Base-by-base conservation (phyloP, 2,329 filamentous ascomycete genomes). In the Sclerotinia borealis region DNA sequence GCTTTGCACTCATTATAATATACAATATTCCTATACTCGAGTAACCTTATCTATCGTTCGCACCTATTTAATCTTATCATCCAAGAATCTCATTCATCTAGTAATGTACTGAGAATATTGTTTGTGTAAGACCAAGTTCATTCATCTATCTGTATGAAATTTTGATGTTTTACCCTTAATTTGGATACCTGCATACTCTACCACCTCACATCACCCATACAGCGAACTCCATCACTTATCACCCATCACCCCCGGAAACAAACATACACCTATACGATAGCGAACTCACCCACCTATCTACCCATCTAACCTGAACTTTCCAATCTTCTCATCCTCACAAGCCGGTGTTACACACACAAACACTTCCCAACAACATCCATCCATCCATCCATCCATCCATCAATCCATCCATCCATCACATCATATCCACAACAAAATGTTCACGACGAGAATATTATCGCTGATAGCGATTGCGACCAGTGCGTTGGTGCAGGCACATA, bases 401-500 rank as follows among this genome's bases (percentile, higher is more conserved):
- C 22, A 17, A 49, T 19, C 31, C n/a, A n/a, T n/a, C n/a, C n/a
- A n/a, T n/a, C n/a, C n/a, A 9, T 36, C 15, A 47, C 4, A 49
- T 29, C 13, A 39, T 17, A 36, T 25, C 31, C 31, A 31, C n/a
- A 11, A 17, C 31, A 58, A 29, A n/a, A 62, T 62, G 60, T 58
- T 58, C 25, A 15, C 50, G 17, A 37, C 22, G 25, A 62, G 50
- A 25, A 47, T 58, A 41, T 29, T 48, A 39, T 29, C 51, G 2
- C 41, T 62, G 9, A 19, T 59, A 34, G 52, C 54, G 19, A 39
- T 59, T 15, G 36, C 54, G 29, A 63, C 54, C 11, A 59, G 29
- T 39, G 25, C 47, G 25, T 27, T 59, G 52, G 76, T 76, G 9
- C 72, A 77, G 25, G 79, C 81, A 52, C 76, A 77, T 66, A 77